phyloP scores from a whole-genome alignment of 2,329 filamentous ascomycete species.

The Eutypa lata region DNA sequence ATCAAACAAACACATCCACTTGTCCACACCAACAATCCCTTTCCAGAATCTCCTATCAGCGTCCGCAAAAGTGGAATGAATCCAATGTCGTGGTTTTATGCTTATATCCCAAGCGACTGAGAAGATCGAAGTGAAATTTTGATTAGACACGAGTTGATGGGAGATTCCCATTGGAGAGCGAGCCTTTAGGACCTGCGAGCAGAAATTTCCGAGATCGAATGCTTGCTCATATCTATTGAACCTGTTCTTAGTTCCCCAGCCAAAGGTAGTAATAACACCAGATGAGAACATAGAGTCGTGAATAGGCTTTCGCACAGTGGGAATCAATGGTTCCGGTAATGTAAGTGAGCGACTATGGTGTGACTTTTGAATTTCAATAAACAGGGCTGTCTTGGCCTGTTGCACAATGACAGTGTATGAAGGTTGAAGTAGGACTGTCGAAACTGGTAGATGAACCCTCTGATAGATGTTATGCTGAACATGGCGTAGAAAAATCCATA shows the following conservation, averaged over 20 bases:
- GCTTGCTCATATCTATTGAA: background rate
- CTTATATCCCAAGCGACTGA: constrained; percentile 11
- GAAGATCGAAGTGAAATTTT: constrained; percentile 4
- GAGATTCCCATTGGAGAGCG: constrained; percentile 1
- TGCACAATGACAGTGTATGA: constrained; percentile 1
- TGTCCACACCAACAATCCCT: background rate
- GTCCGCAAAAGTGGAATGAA: constrained; percentile 8
- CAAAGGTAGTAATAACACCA: background rate
- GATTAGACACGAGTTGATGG: constrained; percentile 13
- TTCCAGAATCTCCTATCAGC: background rate
- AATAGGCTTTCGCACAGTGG: background rate
- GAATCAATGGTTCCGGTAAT: background rate
- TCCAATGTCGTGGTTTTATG: constrained; percentile 1
- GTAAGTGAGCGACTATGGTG: background rate
- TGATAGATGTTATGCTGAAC: background rate
- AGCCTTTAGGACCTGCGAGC: background rate
- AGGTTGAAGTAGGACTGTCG: constrained; percentile 5
- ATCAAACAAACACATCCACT: constrained; percentile 10
- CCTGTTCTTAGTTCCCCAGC: background rate
- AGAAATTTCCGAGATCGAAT: constrained; percentile 3
- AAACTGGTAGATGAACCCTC: constrained; percentile 6
- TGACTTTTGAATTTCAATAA: background rate
- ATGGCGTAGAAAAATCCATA: constrained; percentile 9
- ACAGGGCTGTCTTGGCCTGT: background rate
- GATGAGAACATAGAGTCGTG: background rate